These are phyloP conservation scores for Populus tremula DNA, from an alignment of 345 rosid species.

Conservation along the genomic window DNA sequence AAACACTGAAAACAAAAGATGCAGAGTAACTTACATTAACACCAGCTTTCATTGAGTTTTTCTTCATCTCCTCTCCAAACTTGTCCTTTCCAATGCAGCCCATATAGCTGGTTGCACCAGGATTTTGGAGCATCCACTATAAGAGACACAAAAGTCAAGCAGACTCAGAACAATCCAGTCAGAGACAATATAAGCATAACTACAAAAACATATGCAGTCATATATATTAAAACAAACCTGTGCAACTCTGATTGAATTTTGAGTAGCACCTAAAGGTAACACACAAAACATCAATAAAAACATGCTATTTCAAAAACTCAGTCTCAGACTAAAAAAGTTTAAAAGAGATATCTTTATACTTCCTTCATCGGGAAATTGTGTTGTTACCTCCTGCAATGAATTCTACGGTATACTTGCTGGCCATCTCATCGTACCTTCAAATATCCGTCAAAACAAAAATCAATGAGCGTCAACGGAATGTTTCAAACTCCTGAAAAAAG, in stretches of 20 bases:
- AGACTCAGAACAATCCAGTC: background rate
- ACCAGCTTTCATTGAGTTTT: conserved; percentile 63
- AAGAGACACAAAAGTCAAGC: background rate
- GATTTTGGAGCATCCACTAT: conserved; percentile 97
- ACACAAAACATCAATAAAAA: background rate
- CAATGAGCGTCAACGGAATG: background rate
- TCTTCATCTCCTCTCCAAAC: conserved; percentile 96
- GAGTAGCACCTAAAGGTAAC: conserved; percentile 64
- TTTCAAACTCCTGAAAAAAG: background rate
- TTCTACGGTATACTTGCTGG: conserved; percentile 44
- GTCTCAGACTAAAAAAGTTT: background rate
- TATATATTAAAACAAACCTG: conserved; percentile 47
- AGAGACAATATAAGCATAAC: background rate
- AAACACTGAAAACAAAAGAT: background rate
- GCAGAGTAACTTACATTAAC: conserved; percentile 53
- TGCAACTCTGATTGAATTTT: conserved; percentile 90
- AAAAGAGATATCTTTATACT: background rate
- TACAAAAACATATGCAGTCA: background rate
- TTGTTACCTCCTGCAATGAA: conserved; percentile 70
- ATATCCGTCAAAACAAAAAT: background rate
- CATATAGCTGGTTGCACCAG: conserved; percentile 85
- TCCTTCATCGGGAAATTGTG: background rate
- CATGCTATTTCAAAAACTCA: background rate
- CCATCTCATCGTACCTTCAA: conserved; percentile 61
- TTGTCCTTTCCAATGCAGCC: conserved; percentile 96